Percentiles rank a stretch among this genome's conserved stretches.
phyloP scores from a whole-genome alignment of 164 flowering plant species.

The Piper longum region DNA sequence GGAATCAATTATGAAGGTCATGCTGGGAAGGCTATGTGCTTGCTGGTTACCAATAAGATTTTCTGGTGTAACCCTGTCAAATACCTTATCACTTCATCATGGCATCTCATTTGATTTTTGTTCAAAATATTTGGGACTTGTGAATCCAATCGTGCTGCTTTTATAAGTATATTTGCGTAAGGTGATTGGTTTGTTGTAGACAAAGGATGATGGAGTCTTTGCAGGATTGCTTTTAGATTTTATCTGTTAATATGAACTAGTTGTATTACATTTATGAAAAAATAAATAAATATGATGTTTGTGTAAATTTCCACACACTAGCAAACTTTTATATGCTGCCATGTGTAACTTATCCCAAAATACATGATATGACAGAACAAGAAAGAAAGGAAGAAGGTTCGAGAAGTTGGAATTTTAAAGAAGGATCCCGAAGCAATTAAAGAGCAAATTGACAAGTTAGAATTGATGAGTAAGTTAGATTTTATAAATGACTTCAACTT shows the following conservation, averaged over 20 bases:
- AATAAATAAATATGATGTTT: too few species aligned
- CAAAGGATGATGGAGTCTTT: background rate
- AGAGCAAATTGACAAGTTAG: conserved; percentile 88
- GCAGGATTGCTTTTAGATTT: background rate
- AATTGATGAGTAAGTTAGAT: conserved; percentile 71
- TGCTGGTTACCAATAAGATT: background rate
- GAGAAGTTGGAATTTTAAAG: conserved; percentile 94
- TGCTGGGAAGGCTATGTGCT: too few species aligned
- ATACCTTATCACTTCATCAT: too few species aligned
- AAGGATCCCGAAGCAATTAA: conserved; percentile 86
- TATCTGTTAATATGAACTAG: too few species aligned
- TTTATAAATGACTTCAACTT: background rate
- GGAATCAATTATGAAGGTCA: background rate
- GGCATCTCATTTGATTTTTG: too few species aligned
- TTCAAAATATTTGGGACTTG: too few species aligned
- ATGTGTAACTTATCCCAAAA: too few species aligned
- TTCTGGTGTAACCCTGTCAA: background rate
- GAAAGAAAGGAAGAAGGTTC: conserved; percentile 93
- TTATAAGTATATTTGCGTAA: too few species aligned
- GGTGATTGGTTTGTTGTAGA: background rate
- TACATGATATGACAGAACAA: conserved; percentile 49
- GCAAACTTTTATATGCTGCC: too few species aligned
- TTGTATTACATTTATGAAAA: too few species aligned
- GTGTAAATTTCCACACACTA: too few species aligned
- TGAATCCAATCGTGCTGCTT: background rate